These are phyloP conservation scores for Ceratocystis cubensis DNA, from an alignment of 2,329 filamentous ascomycete genomes.

Conservation along the genomic window DNA sequence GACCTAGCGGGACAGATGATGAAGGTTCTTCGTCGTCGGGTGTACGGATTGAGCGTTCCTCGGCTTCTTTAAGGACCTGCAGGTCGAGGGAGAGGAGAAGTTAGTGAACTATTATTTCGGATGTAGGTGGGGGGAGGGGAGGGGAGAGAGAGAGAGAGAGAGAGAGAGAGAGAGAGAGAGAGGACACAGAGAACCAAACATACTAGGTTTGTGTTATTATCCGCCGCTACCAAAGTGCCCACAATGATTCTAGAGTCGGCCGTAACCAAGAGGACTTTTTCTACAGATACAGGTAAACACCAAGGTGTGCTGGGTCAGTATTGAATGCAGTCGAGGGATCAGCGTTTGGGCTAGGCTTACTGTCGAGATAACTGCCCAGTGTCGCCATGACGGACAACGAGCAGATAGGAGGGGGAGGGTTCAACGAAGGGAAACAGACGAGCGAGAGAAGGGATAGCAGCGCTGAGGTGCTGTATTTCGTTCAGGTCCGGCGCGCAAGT, in stretches of 20 bases:
- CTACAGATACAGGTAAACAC: conserved; percentile 34
- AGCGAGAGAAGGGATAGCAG: neutral
- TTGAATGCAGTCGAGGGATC: neutral
- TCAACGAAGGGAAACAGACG: neutral
- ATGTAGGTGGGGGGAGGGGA: conserved; percentile 25
- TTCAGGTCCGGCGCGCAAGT: neutral
- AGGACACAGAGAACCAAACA: conserved; percentile 21
- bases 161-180: too few relatives aligned
- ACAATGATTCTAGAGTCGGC: conserved; percentile 79
- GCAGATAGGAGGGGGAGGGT: neutral
- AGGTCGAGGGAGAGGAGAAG: neutral
- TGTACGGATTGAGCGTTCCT: conserved; percentile 82
- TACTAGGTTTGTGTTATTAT: conserved; percentile 82
- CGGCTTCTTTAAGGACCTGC: conserved; percentile 64
- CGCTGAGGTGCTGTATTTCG: neutral
- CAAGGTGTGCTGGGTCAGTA: neutral
- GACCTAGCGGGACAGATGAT: conserved; percentile 65
- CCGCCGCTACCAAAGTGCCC: conserved; percentile 72
- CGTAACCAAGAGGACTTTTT: conserved; percentile 84
- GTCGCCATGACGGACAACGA: conserved; percentile 30
- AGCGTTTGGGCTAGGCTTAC: conserved; percentile 25
- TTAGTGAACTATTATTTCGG: neutral
- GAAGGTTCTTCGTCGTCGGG: conserved; percentile 72
- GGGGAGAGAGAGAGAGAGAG: too few relatives aligned
- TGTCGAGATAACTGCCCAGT: conserved; percentile 36